Percentiles rank a stretch among this genome's conserved stretches.
phyloP scores from a whole-genome alignment of 352 stramenopile species.

The Globisporangium perplexum region DNA sequence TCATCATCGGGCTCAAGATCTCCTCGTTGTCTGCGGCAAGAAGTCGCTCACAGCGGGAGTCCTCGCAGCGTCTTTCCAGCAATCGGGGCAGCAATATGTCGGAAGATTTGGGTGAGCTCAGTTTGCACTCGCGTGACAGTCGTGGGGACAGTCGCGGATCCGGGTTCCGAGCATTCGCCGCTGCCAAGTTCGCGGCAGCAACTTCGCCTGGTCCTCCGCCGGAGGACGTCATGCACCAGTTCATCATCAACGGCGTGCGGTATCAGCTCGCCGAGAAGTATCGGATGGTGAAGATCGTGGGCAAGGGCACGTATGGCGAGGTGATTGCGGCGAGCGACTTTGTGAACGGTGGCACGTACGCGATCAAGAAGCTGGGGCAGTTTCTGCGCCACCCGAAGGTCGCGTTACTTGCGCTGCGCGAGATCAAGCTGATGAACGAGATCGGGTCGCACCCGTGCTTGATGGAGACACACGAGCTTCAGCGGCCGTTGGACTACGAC shows the following conservation, averaged over 20 bases:
- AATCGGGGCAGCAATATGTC: constrained; percentile 28
- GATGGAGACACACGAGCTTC: constrained; percentile 83
- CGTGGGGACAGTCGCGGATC: constrained; percentile 6
- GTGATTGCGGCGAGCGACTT: constrained; percentile 88
- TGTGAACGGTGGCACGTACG: constrained; percentile 78
- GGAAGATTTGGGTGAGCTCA: constrained; percentile 15
- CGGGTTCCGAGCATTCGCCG: constrained; percentile 42
- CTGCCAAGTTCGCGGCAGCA: constrained; percentile 16
- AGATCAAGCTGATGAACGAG: constrained; percentile 89
- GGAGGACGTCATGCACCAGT: constrained; percentile 85
- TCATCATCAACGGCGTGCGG: constrained; percentile 84
- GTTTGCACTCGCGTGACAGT: constrained; percentile 7
- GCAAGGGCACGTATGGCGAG: constrained; percentile 87
- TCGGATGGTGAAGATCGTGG: constrained; percentile 87
- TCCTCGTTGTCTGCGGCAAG: constrained; percentile 51
- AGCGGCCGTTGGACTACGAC: constrained; percentile 74
- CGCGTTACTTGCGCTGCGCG: constrained; percentile 70
- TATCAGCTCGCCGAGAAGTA: constrained; percentile 85
- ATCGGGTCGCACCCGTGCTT: constrained; percentile 68
- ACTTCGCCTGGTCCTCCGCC: constrained; percentile 6
- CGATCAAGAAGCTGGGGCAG: constrained; percentile 86
- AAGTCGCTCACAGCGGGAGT: constrained; percentile 25
- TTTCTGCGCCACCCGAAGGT: constrained; percentile 85
- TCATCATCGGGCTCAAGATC: constrained; percentile 57
- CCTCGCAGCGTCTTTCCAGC: constrained; percentile 27